Evolutionary conservation across 2,329 filamentous ascomycete species (phyloP), one percentile per base, ranked within the genome.

Genomic region (Neopestalotiopsis clavispora): DNA sequence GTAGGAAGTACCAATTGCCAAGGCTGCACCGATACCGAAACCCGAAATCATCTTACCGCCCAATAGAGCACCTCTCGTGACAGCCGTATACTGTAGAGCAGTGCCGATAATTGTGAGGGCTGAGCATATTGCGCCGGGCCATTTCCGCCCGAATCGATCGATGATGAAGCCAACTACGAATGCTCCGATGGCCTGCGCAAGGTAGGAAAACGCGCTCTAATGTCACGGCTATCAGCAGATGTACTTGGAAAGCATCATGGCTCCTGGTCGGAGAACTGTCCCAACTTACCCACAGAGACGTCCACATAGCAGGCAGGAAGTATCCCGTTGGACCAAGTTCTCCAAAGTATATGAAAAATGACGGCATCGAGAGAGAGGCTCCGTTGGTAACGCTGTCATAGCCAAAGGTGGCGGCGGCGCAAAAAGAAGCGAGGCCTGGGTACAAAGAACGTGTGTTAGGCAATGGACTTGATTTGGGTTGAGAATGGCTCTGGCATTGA

Each of bases 31-130:
- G 4, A 59, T 59, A 9, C 23, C 20, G 17, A 59, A 59, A 4
- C 57, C 57, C 20, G 20, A 28, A 10, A 59, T 59, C 23, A 59
- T 59, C 57, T 59, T 59, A 20, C 57, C 57, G 30, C 57, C 57
- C 23, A 59, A n/a, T 1, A 59, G 57, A 14, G 13, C 23, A 28
- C 23, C 57, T 13, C 30, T 32, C 10, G 57, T 59, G 17, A n/a
- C 2, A 59, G 57, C 57, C 3, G 23, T 28, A 10, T 3, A 59
- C 14, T 59, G 57, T 5, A 59, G 57, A 13, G 23, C 57, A 13
- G 57, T 59, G 10, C 57, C 57, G 10, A 32, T 10, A 14, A 59
- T 14, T 5, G 23, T 59, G 57, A 59, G 57, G 14, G 20, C 57
- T 9, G 57, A 59, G 23, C 20, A 28, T 28, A 20, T 13, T 1